Conservation (phyloP, 768 basidiomycete species). For the Russula ochroleuca region DNA sequence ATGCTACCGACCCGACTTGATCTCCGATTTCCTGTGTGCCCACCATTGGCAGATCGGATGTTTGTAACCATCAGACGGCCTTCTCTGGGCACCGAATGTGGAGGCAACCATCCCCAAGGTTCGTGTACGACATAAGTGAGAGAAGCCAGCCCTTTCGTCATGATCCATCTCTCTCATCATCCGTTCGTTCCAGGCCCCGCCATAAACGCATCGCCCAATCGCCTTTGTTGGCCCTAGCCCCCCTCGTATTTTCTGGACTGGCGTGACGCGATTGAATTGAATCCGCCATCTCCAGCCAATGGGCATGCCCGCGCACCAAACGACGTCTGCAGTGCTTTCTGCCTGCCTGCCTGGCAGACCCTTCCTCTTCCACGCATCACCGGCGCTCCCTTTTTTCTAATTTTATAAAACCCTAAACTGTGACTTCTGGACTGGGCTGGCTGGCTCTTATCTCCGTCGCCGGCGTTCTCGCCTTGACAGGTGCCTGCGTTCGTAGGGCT, state of each 20-base stretch:
- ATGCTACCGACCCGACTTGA: slow-evolving; percentile 4
- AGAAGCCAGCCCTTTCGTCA: slow-evolving; percentile 5
- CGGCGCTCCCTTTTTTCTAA: slow-evolving; percentile 19
- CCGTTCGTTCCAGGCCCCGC: slow-evolving; percentile 21
- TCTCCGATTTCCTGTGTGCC: slow-evolving; percentile 10
- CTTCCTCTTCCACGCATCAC: neutral
- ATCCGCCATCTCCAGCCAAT: slow-evolving; percentile 12
- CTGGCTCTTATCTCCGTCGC: slow-evolving; percentile 25
- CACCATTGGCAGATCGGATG: slow-evolving; percentile 5
- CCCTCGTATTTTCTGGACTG: slow-evolving; percentile 4
- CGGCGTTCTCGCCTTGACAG: slow-evolving; percentile 13
- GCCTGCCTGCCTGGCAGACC: neutral
- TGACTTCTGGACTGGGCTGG: slow-evolving; percentile 20
- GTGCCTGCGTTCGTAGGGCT: slow-evolving; percentile 10
- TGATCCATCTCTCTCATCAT: neutral
- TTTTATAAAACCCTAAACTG: slow-evolving; percentile 23
- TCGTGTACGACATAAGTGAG: neutral
- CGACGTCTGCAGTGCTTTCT: no score
- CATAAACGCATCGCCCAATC: slow-evolving; percentile 7
- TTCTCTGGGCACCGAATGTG: neutral
- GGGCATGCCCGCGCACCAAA: neutral
- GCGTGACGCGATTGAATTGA: neutral
- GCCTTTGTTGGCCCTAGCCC: neutral
- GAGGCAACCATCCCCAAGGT: neutral
- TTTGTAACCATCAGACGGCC: neutral